Evolutionary conservation across 2,329 filamentous ascomycete genomes (phyloP).

Genomic region (Hyphodiscus sp.): DNA sequence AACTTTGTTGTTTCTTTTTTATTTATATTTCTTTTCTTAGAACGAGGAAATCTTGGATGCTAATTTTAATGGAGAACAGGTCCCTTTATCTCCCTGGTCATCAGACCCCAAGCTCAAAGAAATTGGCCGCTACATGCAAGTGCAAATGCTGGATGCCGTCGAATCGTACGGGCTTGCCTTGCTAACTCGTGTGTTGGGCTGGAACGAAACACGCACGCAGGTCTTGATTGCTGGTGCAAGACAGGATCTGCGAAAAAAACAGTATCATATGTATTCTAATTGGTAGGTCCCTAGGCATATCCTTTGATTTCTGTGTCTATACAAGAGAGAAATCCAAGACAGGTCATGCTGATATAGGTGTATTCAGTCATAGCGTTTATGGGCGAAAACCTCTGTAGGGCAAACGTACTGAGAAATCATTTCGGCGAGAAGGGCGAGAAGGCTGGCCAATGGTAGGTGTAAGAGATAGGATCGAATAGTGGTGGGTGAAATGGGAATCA

Average conservation of each 20-base stretch:
- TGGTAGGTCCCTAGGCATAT: neutral
- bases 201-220: slow-evolving; percentile 33
- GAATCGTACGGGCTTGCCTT: slow-evolving; percentile 44
- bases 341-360: too few species aligned
- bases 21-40: too few species aligned
- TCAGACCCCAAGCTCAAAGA: slow-evolving; percentile 40
- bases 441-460: too few species aligned
- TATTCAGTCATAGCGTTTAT: neutral
- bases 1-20: too few species aligned
- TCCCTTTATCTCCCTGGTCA: slow-evolving; percentile 30
- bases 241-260: slow-evolving; percentile 1
- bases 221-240: slow-evolving; percentile 4
- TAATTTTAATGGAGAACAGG: neutral
- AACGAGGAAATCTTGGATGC: too few species aligned
- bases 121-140: slow-evolving; percentile 43
- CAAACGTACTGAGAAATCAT: too few species aligned
- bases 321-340: too few species aligned
- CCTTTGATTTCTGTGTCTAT: too few species aligned
- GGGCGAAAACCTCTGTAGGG: neutral
- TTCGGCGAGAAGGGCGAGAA: too few species aligned
- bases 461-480: too few species aligned
- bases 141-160: slow-evolving; percentile 40
- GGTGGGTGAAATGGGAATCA: too few species aligned
- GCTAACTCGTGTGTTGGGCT: slow-evolving; percentile 40
- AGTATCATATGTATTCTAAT: slow-evolving; percentile 5